These are phyloP conservation scores for Medicago arabica DNA, from an alignment of 306 rosid species.

Conservation along the genomic window DNA sequence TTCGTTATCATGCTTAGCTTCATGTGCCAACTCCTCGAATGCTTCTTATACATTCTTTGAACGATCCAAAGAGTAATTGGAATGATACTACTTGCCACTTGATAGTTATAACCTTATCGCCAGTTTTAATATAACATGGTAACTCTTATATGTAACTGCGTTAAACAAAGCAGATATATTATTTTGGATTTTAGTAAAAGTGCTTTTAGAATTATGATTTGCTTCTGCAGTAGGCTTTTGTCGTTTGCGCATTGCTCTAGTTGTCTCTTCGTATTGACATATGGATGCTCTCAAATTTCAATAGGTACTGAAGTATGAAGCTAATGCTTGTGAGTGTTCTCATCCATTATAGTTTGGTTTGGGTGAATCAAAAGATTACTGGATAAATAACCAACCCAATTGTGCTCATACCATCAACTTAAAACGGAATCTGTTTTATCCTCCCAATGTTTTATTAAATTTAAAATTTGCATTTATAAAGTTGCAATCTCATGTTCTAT, in stretches of 20 bases:
- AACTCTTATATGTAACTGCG: background rate
- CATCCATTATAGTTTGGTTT: background rate
- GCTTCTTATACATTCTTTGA: slow-evolving; percentile 7
- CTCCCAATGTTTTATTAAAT: background rate
- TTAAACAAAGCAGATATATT: background rate
- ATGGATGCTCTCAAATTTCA: background rate
- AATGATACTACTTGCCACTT: slow-evolving; percentile 35
- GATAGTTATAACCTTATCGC: slow-evolving; percentile 15
- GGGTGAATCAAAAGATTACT: slow-evolving; percentile 20
- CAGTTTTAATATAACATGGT: background rate
- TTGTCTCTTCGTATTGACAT: slow-evolving; percentile 27
- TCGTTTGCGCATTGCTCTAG: background rate
- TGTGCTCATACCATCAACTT: background rate
- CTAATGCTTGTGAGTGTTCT: slow-evolving; percentile 4
- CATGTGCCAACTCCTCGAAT: background rate
- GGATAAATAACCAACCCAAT: background rate
- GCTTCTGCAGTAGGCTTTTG: background rate
- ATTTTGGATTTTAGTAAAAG: background rate
- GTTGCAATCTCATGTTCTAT: slow-evolving; percentile 12
- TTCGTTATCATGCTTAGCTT: slow-evolving; percentile 12
- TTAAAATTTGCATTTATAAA: slow-evolving; percentile 10
- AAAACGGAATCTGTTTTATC: background rate
- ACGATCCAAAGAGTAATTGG: slow-evolving; percentile 6
- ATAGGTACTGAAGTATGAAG: background rate
- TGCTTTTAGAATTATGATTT: background rate